Evolutionary conservation across 352 stramenopile species (phyloP).

Genomic region (Globisporangium nagaii): DNA sequence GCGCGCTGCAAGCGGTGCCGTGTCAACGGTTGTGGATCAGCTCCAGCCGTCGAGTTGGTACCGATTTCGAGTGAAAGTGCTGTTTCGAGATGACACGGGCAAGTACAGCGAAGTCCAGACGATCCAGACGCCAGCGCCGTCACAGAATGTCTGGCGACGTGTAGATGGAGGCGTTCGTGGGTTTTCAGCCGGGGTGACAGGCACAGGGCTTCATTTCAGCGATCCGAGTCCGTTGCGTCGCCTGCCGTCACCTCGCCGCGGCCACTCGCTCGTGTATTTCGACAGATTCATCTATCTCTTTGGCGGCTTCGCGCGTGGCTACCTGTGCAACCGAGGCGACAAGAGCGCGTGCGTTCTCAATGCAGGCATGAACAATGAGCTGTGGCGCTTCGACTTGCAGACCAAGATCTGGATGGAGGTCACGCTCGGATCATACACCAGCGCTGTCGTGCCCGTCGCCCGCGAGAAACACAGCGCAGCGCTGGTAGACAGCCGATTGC

Average conservation of each 20-base stretch:
- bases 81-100: constrained; percentile 34
- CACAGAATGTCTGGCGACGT: constrained; percentile 36
- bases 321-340: constrained; percentile 42
- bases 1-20: constrained; percentile 7
- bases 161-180: constrained; percentile 20
- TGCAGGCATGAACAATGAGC: constrained; percentile 48
- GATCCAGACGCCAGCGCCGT: constrained; percentile 24
- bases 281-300: constrained; percentile 58
- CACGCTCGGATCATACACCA: background rate
- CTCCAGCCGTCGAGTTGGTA: constrained; percentile 33
- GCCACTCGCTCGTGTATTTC: constrained; percentile 49
- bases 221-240: constrained; percentile 23
- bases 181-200: constrained; percentile 25
- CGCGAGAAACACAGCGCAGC: constrained; percentile 61
- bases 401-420: constrained; percentile 53
- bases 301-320: constrained; percentile 51
- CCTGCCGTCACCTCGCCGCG: constrained; percentile 48
- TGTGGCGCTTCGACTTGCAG: constrained; percentile 58
- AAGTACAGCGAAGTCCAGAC: constrained; percentile 27
- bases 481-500: constrained; percentile 32
- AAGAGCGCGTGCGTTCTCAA: constrained; percentile 35
- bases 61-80: constrained; percentile 45
- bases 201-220: constrained; percentile 24
- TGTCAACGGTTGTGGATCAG: constrained; percentile 15
- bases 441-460: constrained; percentile 15